Evolutionary conservation across 192 early-diverging fungal genomes (phyloP).

Genomic region (Spizellomyces sp.): DNA sequence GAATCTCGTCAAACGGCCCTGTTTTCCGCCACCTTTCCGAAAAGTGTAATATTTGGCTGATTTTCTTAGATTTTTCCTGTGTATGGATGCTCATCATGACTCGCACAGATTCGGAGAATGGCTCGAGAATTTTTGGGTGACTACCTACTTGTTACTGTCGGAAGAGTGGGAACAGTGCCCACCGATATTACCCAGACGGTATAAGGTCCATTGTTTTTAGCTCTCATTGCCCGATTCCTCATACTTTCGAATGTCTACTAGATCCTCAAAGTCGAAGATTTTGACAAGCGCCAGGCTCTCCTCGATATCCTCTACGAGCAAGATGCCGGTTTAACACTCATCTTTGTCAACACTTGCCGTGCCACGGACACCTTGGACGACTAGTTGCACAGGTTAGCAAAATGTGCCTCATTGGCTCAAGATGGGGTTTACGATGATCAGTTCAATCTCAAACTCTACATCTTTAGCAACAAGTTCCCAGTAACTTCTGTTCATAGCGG

Average conservation of each 20-base stretch:
- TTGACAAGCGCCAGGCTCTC: constrained; percentile 77
- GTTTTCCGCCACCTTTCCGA: constrained; percentile 92
- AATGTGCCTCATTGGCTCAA: constrained; percentile 42
- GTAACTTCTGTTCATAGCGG: constrained; percentile 80
- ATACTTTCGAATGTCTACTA: background rate
- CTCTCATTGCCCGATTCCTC: background rate
- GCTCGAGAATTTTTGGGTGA: constrained; percentile 82
- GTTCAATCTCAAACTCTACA: constrained; percentile 49
- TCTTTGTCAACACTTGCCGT: constrained; percentile 91
- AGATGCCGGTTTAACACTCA: constrained; percentile 65
- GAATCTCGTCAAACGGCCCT: constrained; percentile 76
- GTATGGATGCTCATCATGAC: background rate
- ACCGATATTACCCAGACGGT: constrained; percentile 87
- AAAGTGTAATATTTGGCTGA: background rate
- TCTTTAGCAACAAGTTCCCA: constrained; percentile 20
- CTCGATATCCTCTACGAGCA: constrained; percentile 65
- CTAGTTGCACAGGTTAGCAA: background rate
- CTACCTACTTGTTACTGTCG: constrained; percentile 72
- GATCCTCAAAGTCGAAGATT: constrained; percentile 70
- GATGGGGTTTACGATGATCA: constrained; percentile 60
- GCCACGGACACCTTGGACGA: constrained; percentile 80
- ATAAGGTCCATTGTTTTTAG: constrained; percentile 29
- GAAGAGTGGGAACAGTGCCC: constrained; percentile 86
- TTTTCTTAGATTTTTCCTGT: background rate
- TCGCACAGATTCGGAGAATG: constrained; percentile 68